Conservation (phyloP, 2,329 filamentous ascomycete genomes). For the Neurospora sp. region DNA sequence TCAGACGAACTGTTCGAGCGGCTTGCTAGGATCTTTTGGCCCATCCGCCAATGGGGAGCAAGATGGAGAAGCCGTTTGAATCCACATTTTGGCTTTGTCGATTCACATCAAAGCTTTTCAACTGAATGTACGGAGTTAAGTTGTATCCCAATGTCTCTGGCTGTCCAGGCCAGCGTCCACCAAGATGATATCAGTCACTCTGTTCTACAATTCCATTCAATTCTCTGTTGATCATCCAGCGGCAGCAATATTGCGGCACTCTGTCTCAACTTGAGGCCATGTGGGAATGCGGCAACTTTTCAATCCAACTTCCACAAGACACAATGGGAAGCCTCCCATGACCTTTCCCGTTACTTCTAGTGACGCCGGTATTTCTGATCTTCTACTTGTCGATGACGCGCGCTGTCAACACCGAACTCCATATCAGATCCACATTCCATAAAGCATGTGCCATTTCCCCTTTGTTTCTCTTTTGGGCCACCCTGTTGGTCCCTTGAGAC, state of each 20-base stretch:
- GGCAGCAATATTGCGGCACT: background rate
- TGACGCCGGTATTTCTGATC: background rate
- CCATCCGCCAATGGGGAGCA: background rate
- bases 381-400: background rate
- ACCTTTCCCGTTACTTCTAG: background rate
- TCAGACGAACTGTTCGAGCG: background rate
- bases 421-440: background rate
- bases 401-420: background rate
- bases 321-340: background rate
- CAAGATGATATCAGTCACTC: too few species aligned
- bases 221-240: background rate
- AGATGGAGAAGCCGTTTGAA: background rate
- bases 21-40: background rate
- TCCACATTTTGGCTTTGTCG: background rate
- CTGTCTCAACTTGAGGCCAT: background rate
- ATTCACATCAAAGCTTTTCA: background rate
- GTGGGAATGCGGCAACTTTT: background rate
- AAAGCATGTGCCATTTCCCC: background rate
- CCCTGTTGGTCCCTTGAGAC: background rate
- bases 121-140: background rate
- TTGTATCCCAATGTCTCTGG: background rate
- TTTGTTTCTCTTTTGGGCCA: background rate
- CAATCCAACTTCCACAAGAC: background rate
- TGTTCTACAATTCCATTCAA: background rate
- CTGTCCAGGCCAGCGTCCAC: background rate